Evolutionary conservation across 352 stramenopile species (phyloP).

Genomic region (Phytophthora gonapodyides): DNA sequence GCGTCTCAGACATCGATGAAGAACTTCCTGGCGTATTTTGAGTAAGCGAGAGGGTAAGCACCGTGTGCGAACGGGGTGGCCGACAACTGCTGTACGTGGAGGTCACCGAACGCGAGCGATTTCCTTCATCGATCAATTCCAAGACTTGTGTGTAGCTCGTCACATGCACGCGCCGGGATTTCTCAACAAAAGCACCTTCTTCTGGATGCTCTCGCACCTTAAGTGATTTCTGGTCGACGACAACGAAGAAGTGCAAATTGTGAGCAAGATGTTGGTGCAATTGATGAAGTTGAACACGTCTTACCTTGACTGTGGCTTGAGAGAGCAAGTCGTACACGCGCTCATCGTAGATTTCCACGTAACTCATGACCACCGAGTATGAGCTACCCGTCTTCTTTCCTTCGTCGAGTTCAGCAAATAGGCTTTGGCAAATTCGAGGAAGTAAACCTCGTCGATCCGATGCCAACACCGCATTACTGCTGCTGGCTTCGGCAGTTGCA

Average conservation of each 20-base stretch:
- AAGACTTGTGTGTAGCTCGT: slow-evolving; percentile 59
- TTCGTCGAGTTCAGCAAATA: slow-evolving; percentile 62
- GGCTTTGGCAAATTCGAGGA: slow-evolving; percentile 59
- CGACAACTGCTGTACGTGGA: slow-evolving; percentile 50
- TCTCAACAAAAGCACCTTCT: slow-evolving; percentile 69
- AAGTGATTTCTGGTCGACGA: slow-evolving; percentile 49
- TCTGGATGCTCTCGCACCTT: slow-evolving; percentile 78
- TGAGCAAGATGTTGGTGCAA: not conserved
- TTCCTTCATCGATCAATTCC: slow-evolving; percentile 64
- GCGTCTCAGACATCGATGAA: slow-evolving; percentile 1
- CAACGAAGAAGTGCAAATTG: slow-evolving; percentile 1
- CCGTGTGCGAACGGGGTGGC: slow-evolving; percentile 66
- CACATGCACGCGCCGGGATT: slow-evolving; percentile 50
- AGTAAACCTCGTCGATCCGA: slow-evolving; percentile 48
- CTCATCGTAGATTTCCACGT: slow-evolving; percentile 85
- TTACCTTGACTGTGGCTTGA: slow-evolving; percentile 36
- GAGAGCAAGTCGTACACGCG: slow-evolving; percentile 72
- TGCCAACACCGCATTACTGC: not conserved
- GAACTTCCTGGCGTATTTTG: slow-evolving; percentile 27
- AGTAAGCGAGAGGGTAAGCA: slow-evolving; percentile 66
- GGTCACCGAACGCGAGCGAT: slow-evolving; percentile 55
- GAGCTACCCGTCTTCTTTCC: slow-evolving; percentile 12
- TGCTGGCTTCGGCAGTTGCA: slow-evolving; percentile 7
- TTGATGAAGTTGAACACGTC: not conserved
- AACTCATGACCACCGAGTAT: slow-evolving; percentile 64